Base-by-base conservation (phyloP, 306 rosid species). In the Styphnolobium japonicum region DNA sequence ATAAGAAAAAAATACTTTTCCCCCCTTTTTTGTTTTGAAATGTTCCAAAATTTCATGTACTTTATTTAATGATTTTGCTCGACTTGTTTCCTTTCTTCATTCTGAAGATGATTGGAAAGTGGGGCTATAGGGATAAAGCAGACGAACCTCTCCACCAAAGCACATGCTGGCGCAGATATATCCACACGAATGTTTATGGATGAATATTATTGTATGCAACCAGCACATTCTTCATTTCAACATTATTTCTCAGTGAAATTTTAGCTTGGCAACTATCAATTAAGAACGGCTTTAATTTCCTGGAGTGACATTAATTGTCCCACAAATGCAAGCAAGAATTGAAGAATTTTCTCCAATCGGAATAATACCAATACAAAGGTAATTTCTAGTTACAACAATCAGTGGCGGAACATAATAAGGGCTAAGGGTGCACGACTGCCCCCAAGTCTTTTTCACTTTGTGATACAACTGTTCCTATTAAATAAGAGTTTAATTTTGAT, bases 91-190 rank as follows among this genome's bases (percentile, higher is more conserved):
- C 8, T 61, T 76, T 60, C 39, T 77, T 70, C 14, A 9, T 64
- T 53, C 18, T 10, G 45, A 78, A 57, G 61, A 65, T 67, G 75
- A 65, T 56, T 73, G 67, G 66, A 19, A 58, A 66, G 86, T 78
- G 80, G 83, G 80, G 80, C 67, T 73, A 33, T 36, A 2, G 15
- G 62, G 65, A 65, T 77, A 77, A 83, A 71, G 71, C 2, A 74
- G 76, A 40, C 10, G 80, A 71, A 55, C 5, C 71, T 73, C 80
- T 71, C 51, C 40, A 37, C 46, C 80, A 34, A 83, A 71, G 73
- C 83, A 71, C 83, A 71, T 82, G 76, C 45, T 34, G 22, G 70
- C 61, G 70, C 61, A 71, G 51, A 79, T 72, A 83, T 56, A 71
- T 78, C 51, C 80, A 53, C 74, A 77, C 56, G 69, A 71, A 63